Evolutionary conservation across 1,284 basidiomycete genomes (phyloP).

Genomic region (Ustilago lituana): DNA sequence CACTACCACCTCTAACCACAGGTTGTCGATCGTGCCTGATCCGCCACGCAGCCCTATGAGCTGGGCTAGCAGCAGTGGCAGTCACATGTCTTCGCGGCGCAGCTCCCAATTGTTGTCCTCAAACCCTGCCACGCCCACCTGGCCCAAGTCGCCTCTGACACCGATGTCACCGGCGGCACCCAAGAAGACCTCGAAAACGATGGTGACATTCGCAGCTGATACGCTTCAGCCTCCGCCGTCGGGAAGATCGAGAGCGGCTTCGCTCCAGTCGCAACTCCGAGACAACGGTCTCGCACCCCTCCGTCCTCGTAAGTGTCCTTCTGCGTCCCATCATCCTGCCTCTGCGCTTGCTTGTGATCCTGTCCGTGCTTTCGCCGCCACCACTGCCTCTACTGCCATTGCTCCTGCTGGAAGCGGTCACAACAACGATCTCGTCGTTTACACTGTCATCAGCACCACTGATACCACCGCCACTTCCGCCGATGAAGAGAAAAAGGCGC

Average conservation of each 20-base stretch:
- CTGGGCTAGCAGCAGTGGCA: constrained; percentile 12
- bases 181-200: constrained; percentile 10
- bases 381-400: constrained; percentile 7
- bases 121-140: constrained; percentile 26
- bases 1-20: constrained; percentile 28
- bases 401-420: constrained; percentile 3
- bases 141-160: constrained; percentile 40
- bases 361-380: constrained; percentile 6
- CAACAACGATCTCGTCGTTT: constrained; percentile 9
- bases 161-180: constrained; percentile 17
- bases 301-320: constrained; percentile 24
- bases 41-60: constrained; percentile 23
- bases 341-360: constrained; percentile 3
- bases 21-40: constrained; percentile 19
- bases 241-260: constrained; percentile 18
- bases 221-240: constrained; percentile 10
- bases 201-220: constrained; percentile 21
- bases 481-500: too few species aligned
- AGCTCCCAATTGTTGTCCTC: constrained; percentile 30
- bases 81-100: constrained; percentile 17
- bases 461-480: too few species aligned
- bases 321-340: constrained; percentile 1
- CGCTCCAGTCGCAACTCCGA: constrained; percentile 15
- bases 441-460: constrained; percentile 4
- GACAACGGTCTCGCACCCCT: constrained; percentile 7